phyloP scores from a whole-genome alignment of 495 filamentous ascomycete genomes.

The Xylaria curta region DNA sequence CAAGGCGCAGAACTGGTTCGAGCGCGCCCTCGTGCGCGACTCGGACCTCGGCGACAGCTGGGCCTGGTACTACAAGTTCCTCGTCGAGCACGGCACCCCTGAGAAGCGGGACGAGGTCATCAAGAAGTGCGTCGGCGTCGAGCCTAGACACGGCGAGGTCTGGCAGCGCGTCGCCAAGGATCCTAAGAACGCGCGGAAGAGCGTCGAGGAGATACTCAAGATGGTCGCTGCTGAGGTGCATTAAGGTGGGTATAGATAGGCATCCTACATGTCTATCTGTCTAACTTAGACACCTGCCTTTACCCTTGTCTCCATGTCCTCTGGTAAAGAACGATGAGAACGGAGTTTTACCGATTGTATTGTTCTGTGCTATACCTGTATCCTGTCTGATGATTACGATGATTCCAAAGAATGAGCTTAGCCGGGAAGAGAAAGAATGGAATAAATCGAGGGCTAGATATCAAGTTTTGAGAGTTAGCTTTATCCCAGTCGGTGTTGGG shows the following conservation, averaged over 20 bases:
- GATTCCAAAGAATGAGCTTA: slow-evolving; percentile 11
- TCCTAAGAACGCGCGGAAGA: slow-evolving; percentile 75
- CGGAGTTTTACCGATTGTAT: neutral
- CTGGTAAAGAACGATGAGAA: neutral
- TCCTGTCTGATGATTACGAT: slow-evolving; percentile 11
- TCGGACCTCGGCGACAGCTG: slow-evolving; percentile 89
- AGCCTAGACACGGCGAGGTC: slow-evolving; percentile 90
- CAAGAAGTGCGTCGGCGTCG: slow-evolving; percentile 72
- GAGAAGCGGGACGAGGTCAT: slow-evolving; percentile 87
- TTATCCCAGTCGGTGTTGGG: neutral
- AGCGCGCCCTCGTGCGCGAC: slow-evolving; percentile 88
- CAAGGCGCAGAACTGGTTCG: slow-evolving; percentile 94
- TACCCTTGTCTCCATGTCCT: too few species aligned
- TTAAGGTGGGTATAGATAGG: slow-evolving; percentile 18
- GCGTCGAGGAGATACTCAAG: slow-evolving; percentile 81
- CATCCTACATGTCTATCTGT: neutral
- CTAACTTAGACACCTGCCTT: neutral
- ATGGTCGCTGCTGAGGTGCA: slow-evolving; percentile 66
- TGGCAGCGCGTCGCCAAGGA: slow-evolving; percentile 89
- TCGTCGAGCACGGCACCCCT: slow-evolving; percentile 87
- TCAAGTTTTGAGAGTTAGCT: neutral
- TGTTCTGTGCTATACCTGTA: slow-evolving; percentile 13
- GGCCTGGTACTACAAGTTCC: slow-evolving; percentile 98
- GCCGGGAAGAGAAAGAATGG: neutral
- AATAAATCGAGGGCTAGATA: neutral